Evolutionary conservation across 2,329 filamentous ascomycete genomes (phyloP).

Genomic region (Fusarium sp.): DNA sequence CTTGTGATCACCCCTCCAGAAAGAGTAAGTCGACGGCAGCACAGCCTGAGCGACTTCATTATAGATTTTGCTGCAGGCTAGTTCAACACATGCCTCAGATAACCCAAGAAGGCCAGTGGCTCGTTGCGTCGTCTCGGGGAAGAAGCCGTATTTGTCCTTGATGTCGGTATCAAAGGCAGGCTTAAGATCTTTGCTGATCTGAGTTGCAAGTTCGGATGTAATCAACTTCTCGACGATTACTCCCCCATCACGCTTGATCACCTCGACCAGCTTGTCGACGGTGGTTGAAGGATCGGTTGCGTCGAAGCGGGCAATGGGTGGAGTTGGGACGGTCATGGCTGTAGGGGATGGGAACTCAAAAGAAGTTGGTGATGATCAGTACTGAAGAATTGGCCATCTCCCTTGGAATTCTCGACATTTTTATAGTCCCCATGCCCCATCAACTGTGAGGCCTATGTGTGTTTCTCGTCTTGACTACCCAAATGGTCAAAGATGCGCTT

Average conservation of each 20-base stretch:
- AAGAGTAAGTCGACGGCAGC: slow-evolving; percentile 6
- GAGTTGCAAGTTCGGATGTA: slow-evolving; percentile 45
- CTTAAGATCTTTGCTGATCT: slow-evolving; percentile 54
- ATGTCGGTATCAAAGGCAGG: slow-evolving; percentile 53
- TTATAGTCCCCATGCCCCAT: neutral
- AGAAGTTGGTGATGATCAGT: neutral
- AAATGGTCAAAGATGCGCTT: neutral
- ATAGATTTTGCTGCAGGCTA: slow-evolving; percentile 46
- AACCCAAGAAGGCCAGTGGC: slow-evolving; percentile 54
- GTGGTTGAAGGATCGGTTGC: neutral
- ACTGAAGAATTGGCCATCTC: neutral
- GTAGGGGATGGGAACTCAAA: neutral
- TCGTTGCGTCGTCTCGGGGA: slow-evolving; percentile 54
- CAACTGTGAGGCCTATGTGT: neutral
- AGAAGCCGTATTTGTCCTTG: slow-evolving; percentile 54
- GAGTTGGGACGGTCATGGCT: neutral
- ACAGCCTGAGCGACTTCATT: slow-evolving; percentile 21
- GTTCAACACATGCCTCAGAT: slow-evolving; percentile 54
- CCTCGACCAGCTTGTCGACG: neutral
- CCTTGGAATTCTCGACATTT: neutral
- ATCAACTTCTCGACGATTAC: slow-evolving; percentile 54
- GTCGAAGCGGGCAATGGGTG: neutral
- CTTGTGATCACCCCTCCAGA: slow-evolving; percentile 12
- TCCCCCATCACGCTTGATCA: slow-evolving; percentile 47
- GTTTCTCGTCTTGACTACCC: neutral